Conservation (phyloP, 768 basidiomycete genomes). For the Steccherinum ochraceum region DNA sequence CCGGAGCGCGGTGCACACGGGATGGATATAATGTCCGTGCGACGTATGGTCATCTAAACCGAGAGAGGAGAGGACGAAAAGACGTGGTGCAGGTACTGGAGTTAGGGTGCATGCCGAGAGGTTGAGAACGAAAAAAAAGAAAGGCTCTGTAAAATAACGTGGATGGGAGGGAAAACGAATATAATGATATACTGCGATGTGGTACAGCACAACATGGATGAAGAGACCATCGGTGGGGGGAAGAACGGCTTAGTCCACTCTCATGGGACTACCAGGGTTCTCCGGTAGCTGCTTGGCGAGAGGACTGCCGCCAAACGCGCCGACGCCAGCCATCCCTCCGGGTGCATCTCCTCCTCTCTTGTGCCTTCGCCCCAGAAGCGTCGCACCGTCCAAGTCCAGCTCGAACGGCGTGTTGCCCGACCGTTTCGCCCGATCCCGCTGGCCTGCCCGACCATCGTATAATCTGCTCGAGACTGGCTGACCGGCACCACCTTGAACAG, state of each 20-base stretch:
- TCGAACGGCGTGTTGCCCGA: constrained; percentile 50
- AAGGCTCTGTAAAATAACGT: too few relatives aligned
- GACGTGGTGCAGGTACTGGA: too few relatives aligned
- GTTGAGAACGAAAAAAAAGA: too few relatives aligned
- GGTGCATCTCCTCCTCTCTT: constrained; percentile 23
- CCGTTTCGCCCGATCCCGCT: constrained; percentile 46
- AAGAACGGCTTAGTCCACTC: constrained; percentile 5
- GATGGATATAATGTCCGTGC: too few relatives aligned
- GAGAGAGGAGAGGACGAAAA: too few relatives aligned
- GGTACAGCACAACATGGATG: too few relatives aligned
- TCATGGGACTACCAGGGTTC: constrained; percentile 14
- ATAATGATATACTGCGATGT: too few relatives aligned
- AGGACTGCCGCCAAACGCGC: constrained; percentile 7
- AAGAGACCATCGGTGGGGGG: too few relatives aligned
- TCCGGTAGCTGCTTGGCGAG: constrained; percentile 4
- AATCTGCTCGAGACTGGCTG: constrained; percentile 5
- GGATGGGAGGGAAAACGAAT: too few relatives aligned
- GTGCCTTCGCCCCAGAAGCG: constrained; percentile 72
- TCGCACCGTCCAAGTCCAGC: constrained; percentile 81
- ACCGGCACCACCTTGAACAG: constrained; percentile 9
- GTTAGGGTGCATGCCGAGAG: too few relatives aligned
- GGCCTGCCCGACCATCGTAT: constrained; percentile 67
- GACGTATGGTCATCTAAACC: too few relatives aligned
- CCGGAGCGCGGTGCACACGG: too few relatives aligned
- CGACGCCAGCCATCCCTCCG: background rate